phyloP scores from a whole-genome alignment of 805 yeast genomes.

The Saccharomycopsis vini region DNA sequence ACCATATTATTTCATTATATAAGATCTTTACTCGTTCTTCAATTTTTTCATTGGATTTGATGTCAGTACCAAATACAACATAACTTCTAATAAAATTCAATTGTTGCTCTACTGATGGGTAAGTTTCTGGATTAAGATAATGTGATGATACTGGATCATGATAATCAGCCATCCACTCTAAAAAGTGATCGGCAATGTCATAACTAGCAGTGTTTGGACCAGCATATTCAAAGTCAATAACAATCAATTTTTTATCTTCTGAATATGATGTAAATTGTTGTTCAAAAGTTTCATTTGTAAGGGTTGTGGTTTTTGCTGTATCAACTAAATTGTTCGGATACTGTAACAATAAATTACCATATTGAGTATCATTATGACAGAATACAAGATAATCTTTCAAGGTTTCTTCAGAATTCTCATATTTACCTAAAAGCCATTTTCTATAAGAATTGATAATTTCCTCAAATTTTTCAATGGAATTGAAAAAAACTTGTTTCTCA shows the following conservation, averaged over 20 bases:
- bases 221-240: slow-evolving; percentile 93
- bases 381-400: slow-evolving; percentile 53
- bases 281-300: slow-evolving; percentile 24
- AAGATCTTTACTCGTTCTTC: slow-evolving; percentile 36
- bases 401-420: slow-evolving; percentile 29
- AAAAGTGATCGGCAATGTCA: slow-evolving; percentile 87
- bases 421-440: slow-evolving; percentile 46
- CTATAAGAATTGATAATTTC: slow-evolving; percentile 42
- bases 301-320: no score
- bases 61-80: slow-evolving; percentile 26
- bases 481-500: slow-evolving; percentile 33
- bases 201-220: slow-evolving; percentile 85
- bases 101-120: slow-evolving; percentile 63
- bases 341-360: slow-evolving; percentile 78
- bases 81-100: slow-evolving; percentile 70
- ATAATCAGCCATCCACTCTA: slow-evolving; percentile 97
- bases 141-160: slow-evolving; percentile 50
- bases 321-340: slow-evolving; percentile 35
- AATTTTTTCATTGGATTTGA: slow-evolving; percentile 17
- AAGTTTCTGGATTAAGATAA: slow-evolving; percentile 44
- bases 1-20: slow-evolving; percentile 55
- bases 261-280: slow-evolving; percentile 24
- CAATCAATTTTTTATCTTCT: slow-evolving; percentile 71
- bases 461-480: slow-evolving; percentile 44
- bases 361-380: slow-evolving; percentile 95